Evolutionary conservation across 1,284 basidiomycete genomes (phyloP), one percentile per base, ranked within the genome.

Genomic region (Cystobasidium pallidum): DNA sequence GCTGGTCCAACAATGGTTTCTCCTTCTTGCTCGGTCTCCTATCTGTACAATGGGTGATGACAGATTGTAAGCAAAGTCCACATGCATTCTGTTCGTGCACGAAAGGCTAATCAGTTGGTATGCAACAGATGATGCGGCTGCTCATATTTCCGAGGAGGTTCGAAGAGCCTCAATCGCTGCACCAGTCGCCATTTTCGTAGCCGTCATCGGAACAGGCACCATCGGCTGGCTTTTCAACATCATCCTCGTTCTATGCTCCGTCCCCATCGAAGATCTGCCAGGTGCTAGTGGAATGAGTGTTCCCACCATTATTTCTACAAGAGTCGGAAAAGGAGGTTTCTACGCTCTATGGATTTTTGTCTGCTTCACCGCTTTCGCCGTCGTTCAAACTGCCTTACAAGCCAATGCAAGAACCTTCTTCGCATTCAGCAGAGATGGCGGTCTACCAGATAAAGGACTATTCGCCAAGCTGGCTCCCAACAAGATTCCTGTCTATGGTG

Each of bases 101-200:
- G 54, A 62, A 21, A 41, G 39, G 24, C 43, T 52, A 28, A 45
- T 51, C 8, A 4, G 67, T 30, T 15, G 32, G 28, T 57, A 13
- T 3, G 63, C 10, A 58, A 54, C 32, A 72, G 83, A 84, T 76
- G 83, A 83, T 71, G 83, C 82, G 1, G 82, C 84, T 4, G 92
- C 92, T 1, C 94, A 96, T 80, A 95, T 96, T 75, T 91, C 90
- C 4, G 93, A 96, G 79, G 94, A 96, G 82, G 91, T 96, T 41
- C 88, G 87, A 78, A 86, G 90, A 62, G 93, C 94, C 10, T 90
- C 92, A 2, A 91, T 92, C 77, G 90, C 92, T 68, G 91, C 82
- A 1, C 82, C 82, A 13, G 81, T 87, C 52, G 91, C 91, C 11
- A 93, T 94, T 78, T 88, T 94, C 79, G 89, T 93, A 63, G 93